Evolutionary conservation across 208 protist genomes (phyloP), one percentile per base, ranked within the genome.

Genomic region (Herpetomonas samuelpessoai): DNA sequence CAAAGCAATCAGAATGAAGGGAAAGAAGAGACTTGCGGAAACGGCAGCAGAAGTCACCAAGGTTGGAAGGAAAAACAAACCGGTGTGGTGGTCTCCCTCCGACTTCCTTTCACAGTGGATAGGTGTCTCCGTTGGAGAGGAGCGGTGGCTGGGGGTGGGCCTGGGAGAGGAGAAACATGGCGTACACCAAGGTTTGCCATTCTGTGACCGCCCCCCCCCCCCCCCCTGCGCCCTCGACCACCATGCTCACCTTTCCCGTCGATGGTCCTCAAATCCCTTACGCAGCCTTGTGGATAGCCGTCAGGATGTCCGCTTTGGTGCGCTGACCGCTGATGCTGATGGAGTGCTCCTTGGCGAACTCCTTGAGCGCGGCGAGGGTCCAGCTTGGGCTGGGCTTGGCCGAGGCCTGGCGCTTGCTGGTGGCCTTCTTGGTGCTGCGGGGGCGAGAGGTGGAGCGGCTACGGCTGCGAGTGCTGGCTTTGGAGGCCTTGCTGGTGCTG

Each of bases 291-390:
- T 67, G 51, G 49, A 94, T 86, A 47, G 68, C 76, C 39, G 46
- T n/a, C 24, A 94, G 73, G 29, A 94, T 87, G 25, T 81, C 80
- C 7, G 71, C 57, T 66, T 91, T 94, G 10, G 48, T 78, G 21
- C 68, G 65, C 10, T 70, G 50, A 1, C 81, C 76, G 2, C 51
- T 53, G 28, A 91, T 27, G 12, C 56, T n/a, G 35, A 94, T 85
- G 2, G 48, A 35, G 48, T 90, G 76, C 10, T 84, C 69, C 59
- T 83, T 72, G 2, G 88, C 88, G 47, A 74, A 94, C 47, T 76
- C 72, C 69, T 67, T 79, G 48, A 94, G 66, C 31, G 62, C 74
- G 1, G 71, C 60, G 19, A 94, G 55, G 24, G 81, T 83, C 87
- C 87, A 94, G 29, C 74, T 71, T 24, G 76, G 72, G 51, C 65